Evolutionary conservation across 768 basidiomycete genomes (phyloP), one percentile per base, ranked within the genome.

Genomic region (Suillus subaureus): DNA sequence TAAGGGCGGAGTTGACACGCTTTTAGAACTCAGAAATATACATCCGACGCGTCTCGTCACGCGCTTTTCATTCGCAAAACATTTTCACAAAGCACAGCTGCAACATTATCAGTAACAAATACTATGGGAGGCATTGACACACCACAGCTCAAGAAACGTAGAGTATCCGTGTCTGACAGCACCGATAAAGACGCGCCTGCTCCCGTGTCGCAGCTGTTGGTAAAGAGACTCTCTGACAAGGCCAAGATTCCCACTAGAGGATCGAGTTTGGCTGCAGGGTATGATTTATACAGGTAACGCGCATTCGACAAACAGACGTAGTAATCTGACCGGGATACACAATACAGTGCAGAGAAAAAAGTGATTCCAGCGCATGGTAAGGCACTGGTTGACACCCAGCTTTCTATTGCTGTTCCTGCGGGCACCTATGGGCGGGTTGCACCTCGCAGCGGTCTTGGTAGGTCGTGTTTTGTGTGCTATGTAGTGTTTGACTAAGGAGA

Each of bases 351-450:
- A 0, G 96, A 97, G 75, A 82, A 82, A 64, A 95, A 93, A 73
- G 77, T 82, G 9, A 86, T 99, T 21, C 94, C 96, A 15, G 94
- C 96, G 2, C 89, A 83, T 61, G 97, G 96, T 62, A 97, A 97
- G 77, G 97, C 95, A 6, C 81, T 99, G 43, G 78, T 99, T 45
- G 91, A 96, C 74, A 95, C 94, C 18, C 94, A 96, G 68, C 81
- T 99, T 62, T 96, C 95, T 31, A 90, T 99, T 66, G 96, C 96
- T 26, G 94, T 99, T 2, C 97, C 97, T 0, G 80, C 81, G 51
- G 97, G 96, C 3, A 96, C 95, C 4, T 99, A 99, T 74, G 97
- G 97, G 68, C 94, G 97, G 62, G 90, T 99, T 65, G 97, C 97
- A 3, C 97, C 97, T 23, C 87, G 97, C 28, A 94, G 92, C 75